A percentile compares a stretch with the other conserved stretches of the same genome.
phyloP scores from a whole-genome alignment of 139 green algal genomes.

The Chlamydomonas eustigma region DNA sequence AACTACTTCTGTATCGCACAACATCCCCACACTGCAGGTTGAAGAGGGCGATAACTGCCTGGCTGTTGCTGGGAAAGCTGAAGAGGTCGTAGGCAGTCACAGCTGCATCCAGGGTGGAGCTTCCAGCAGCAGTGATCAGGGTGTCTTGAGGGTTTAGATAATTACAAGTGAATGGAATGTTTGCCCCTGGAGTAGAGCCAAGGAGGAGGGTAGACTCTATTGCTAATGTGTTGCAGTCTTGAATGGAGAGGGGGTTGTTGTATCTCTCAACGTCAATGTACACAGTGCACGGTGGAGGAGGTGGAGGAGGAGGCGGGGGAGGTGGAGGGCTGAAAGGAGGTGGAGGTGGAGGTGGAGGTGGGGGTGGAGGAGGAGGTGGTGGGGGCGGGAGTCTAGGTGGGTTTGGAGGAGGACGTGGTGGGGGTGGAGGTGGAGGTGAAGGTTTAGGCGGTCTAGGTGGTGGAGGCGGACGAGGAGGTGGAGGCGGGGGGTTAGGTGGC shows the following conservation, averaged over 20 bases:
- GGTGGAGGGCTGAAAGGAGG: not conserved
- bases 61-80: not conserved
- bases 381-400: not conserved
- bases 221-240: not conserved
- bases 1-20: not conserved
- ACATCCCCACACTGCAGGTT: not conserved
- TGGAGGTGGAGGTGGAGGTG: constrained; percentile 1
- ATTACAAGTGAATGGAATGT: not conserved
- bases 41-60: not conserved
- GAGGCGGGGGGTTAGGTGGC: not conserved
- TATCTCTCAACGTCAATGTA: not conserved
- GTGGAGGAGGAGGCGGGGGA: not conserved
- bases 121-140: not conserved
- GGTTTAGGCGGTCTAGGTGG: not conserved
- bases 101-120: not conserved
- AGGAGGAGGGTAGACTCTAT: not conserved
- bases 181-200: not conserved
- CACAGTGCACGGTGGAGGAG: not conserved
- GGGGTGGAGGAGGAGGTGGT: not conserved
- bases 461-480: not conserved
- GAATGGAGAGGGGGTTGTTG: not conserved
- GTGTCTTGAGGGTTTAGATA: not conserved
- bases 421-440: not conserved
- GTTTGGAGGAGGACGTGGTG: not conserved
- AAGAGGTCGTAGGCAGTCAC: not conserved